These are phyloP conservation scores for Candida qinlingensis DNA, from an alignment of 805 yeast species.

Conservation along the genomic window DNA sequence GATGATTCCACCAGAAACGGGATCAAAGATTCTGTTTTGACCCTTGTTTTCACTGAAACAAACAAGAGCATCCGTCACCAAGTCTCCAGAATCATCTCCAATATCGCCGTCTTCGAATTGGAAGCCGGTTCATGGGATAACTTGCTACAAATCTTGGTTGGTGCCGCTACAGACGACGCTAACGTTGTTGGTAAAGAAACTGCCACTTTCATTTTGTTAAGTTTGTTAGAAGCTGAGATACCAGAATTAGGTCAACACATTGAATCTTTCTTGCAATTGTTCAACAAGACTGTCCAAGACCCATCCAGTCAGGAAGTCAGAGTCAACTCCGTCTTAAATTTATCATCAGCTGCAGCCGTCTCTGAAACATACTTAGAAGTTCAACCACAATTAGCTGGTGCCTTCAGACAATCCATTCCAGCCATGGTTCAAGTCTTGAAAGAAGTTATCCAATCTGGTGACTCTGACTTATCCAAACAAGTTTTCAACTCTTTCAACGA, in stretches of 20 bases:
- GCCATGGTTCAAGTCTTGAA: constrained; percentile 75
- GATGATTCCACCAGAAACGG: constrained; percentile 46
- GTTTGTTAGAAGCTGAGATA: constrained; percentile 68
- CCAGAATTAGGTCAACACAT: constrained; percentile 54
- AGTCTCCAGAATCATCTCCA: constrained; percentile 81
- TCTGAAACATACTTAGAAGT: constrained; percentile 55
- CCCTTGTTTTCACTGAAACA: constrained; percentile 61
- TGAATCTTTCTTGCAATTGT: constrained; percentile 64
- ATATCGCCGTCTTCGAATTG: constrained; percentile 75
- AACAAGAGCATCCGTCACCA: constrained; percentile 75
- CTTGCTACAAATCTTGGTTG: constrained; percentile 64
- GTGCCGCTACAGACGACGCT: constrained; percentile 52
- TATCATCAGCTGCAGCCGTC: constrained; percentile 59
- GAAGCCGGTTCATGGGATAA: constrained; percentile 68
- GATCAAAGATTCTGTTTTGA: constrained; percentile 64
- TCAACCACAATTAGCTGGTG: constrained; percentile 40
- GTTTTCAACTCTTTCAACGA: constrained; percentile 84
- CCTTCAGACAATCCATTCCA: constrained; percentile 68
- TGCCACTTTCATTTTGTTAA: constrained; percentile 72
- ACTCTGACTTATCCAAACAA: constrained; percentile 63
- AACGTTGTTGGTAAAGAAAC: constrained; percentile 64
- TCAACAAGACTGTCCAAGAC: constrained; percentile 59
- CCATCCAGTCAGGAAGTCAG: constrained; percentile 65
- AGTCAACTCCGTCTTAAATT: constrained; percentile 75
- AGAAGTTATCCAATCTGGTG: constrained; percentile 65